A percentile compares a stretch with the other conserved stretches of the same genome.
These are phyloP conservation scores for Tillandsia leiboldiana DNA, from an alignment of 176 grass and related monocot species.

Conservation along the genomic window DNA sequence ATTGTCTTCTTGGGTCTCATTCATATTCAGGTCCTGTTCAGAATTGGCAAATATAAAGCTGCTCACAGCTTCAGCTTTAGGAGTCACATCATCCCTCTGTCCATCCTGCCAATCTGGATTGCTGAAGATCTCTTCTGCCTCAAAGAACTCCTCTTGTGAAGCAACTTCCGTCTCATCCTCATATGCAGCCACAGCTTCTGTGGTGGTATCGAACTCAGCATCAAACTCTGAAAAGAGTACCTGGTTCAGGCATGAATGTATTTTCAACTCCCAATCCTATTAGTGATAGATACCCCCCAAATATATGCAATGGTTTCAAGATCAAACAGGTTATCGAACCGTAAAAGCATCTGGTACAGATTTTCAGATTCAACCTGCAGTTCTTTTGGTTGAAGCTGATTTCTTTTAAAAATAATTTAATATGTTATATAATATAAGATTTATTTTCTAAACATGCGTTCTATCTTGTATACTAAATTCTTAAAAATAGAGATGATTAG, in stretches of 20 bases:
- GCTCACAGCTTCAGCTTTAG: conserved; percentile 25
- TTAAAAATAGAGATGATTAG: too few species aligned
- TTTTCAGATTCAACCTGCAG: too few species aligned
- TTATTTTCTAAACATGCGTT: too few species aligned
- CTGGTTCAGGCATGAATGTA: conserved; percentile 63
- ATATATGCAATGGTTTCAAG: background rate
- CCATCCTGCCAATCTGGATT: conserved; percentile 61
- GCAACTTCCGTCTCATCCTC: conserved; percentile 47
- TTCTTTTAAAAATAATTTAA: too few species aligned
- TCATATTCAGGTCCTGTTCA: conserved; percentile 22
- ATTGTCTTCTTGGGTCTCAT: conserved; percentile 13
- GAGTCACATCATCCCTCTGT: conserved; percentile 34
- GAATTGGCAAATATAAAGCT: conserved; percentile 30
- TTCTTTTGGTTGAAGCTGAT: too few species aligned
- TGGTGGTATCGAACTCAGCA: conserved; percentile 53
- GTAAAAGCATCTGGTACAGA: background rate
- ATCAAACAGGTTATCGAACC: background rate
- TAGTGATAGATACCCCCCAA: background rate
- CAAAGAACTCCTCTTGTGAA: conserved; percentile 73
- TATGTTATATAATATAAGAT: too few species aligned
- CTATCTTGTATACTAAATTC: too few species aligned
- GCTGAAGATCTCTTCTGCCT: conserved; percentile 90
- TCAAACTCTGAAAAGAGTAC: conserved; percentile 99
- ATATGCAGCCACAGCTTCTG: conserved; percentile 22
- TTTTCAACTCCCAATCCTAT: conserved; percentile 36